phyloP scores from a whole-genome alignment of 768 basidiomycete species.

The Exsudoporus frostii region DNA sequence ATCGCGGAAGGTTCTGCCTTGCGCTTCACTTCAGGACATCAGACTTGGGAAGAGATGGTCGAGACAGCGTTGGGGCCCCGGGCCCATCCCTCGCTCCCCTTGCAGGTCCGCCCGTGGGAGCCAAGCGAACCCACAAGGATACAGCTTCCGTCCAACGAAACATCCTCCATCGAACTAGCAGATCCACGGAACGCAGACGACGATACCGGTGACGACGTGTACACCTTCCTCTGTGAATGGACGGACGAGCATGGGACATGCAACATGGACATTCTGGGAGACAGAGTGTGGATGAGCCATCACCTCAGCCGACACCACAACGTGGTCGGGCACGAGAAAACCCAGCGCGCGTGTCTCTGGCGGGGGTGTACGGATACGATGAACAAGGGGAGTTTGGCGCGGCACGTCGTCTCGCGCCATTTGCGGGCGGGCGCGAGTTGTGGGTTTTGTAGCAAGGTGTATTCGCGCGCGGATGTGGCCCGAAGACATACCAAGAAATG shows the following conservation, averaged over 20 bases:
- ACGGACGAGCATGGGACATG: constrained; percentile 18
- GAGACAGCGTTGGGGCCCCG: neutral
- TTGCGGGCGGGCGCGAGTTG: constrained; percentile 18
- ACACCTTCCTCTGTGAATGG: constrained; percentile 19
- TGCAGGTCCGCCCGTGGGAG: neutral
- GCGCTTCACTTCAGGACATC: neutral
- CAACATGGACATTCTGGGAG: constrained; percentile 16
- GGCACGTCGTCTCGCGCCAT: constrained; percentile 26
- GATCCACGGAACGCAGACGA: neutral
- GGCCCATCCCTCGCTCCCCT: neutral
- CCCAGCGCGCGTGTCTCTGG: constrained; percentile 19
- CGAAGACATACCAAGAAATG: constrained; percentile 27
- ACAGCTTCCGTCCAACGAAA: neutral
- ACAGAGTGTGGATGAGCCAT: constrained; percentile 22
- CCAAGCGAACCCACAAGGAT: neutral
- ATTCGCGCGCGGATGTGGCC: constrained; percentile 27
- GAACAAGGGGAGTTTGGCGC: constrained; percentile 26
- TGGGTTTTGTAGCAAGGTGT: constrained; percentile 22
- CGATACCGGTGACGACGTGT: constrained; percentile 5
- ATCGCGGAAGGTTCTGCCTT: neutral
- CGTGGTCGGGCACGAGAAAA: constrained; percentile 19
- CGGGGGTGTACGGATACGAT: constrained; percentile 20
- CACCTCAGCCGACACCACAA: constrained; percentile 21
- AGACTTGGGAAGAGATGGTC: constrained; percentile 8
- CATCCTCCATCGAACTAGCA: neutral